Evolutionary conservation across 139 green algal genomes (phyloP).

Genomic region (Zygnema circumcarinatum): DNA sequence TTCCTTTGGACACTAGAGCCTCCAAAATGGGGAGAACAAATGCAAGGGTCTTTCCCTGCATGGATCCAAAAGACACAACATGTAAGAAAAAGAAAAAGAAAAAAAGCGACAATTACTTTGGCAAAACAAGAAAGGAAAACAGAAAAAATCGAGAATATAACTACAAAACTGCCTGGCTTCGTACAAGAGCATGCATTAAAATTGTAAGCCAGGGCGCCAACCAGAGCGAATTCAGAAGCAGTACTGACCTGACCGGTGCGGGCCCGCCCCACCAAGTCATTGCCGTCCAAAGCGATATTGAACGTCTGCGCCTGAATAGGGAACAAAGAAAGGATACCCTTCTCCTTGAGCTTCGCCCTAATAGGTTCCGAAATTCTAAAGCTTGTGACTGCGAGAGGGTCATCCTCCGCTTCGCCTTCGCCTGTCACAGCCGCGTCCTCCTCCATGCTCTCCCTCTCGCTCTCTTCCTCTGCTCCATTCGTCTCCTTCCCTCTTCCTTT

Average conservation of each 20-base stretch:
- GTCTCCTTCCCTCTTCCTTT: not conserved
- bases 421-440: constrained; percentile 26
- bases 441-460: constrained; percentile 2
- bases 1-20: constrained; percentile 56
- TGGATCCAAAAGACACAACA: too few relatives aligned
- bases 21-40: constrained; percentile 98
- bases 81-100: not conserved
- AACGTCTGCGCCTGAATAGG: constrained; percentile 92
- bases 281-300: constrained; percentile 73
- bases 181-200: too few relatives aligned
- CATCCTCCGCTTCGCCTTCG: constrained; percentile 40
- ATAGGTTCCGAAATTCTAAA: constrained; percentile 64
- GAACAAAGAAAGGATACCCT: constrained; percentile 91
- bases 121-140: too few relatives aligned
- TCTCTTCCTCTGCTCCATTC: not conserved
- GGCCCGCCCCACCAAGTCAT: constrained; percentile 91
- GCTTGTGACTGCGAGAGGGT: constrained; percentile 41
- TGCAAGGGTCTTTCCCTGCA: constrained; percentile 95
- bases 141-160: too few relatives aligned
- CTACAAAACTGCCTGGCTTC: too few relatives aligned
- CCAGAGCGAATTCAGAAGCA: too few relatives aligned
- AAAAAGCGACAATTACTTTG: too few relatives aligned
- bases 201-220: too few relatives aligned
- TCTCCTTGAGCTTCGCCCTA: constrained; percentile 75
- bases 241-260: constrained; percentile 84